Evolutionary conservation across 768 basidiomycete genomes (phyloP), one percentile per base, ranked within the genome.

Genomic region (Omphalotus guepiniiformis): DNA sequence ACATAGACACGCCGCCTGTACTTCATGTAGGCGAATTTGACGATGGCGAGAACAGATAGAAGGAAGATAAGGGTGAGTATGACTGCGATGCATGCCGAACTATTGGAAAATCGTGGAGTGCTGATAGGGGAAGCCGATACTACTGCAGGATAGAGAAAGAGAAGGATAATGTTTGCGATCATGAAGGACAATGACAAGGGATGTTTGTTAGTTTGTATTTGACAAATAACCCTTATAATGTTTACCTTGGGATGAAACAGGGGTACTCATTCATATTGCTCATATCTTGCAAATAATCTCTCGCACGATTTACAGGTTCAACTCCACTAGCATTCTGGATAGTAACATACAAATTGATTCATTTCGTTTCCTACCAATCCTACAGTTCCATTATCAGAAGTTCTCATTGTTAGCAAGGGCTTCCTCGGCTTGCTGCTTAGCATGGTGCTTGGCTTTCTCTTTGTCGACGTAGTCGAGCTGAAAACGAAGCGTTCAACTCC

Each of bases 401-500:
- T 47, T 25, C 7, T 1, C 21, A 37, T 6, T 37, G n/a, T n/a
- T 6, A 5, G 32, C 32, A 4, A 23, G 28, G 2, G 12, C 22
- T 8, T 47, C 37, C 9, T 42, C 42, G 9, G 21, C 4, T 19
- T 50, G 34, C 37, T 47, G 12, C 37, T 56, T 39, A 68, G 71
- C 73, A 0, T 66, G 37, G 30, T 58, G 50, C 58, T 77, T 74
- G 19, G 70, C 71, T 58, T 67, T 71, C 58, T 68, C 54, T 27
- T 39, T 58, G 55, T 79, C 75, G 32, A 78, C 13, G 27, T 59
- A 69, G 59, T 80, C 73, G 23, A 79, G 71, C 65, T 70, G 39
- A 6, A 30, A 29, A 27, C n/a, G 18, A 0, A 21, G 8, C 23
- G 11, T n/a, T 6, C 7, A 18, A 41, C 22, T 8, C 21, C 21